Evolutionary conservation across 1,284 basidiomycete genomes (phyloP), one percentile per base, ranked within the genome.

Genomic region (Cystobasidium slooffiae): DNA sequence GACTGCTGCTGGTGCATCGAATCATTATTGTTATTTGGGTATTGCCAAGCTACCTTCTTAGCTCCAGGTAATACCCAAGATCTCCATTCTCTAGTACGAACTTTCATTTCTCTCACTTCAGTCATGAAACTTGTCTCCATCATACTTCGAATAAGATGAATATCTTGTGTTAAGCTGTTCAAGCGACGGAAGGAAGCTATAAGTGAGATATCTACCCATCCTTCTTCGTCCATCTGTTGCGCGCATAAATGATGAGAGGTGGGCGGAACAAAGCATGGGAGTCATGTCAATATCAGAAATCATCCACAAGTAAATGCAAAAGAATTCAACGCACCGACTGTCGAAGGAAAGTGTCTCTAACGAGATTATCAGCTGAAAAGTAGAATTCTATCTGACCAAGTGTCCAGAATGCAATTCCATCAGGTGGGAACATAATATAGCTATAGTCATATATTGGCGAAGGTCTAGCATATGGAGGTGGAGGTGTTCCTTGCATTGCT

Each of bases 121-220:
- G 92, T 88, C 22, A 90, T 80, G 14, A 84, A 84, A 16, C 91
- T 93, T 22, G 90, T 83, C 16, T 79, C 82, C 77, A 96, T 86
- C 12, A 91, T 89, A 55, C 93, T 91, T 68, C 85, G 84, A 46
- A 96, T 90, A 58, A 92, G 83, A 47, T 87, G 83, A 12, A 85
- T 78, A 77, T 94, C 90, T 58, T 83, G 81, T 6, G 92, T 92
- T 74, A 94, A 82, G 69, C 85, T 85, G 79, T 86, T 87, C 75
- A 96, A 87, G 53, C 94, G 89, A 79, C 92, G 93, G 86, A 96
- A 97, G 10, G 91, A 91, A 5, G 91, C 90, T 72, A 97, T 86
- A 72, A 93, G 84, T 10, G 86, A 78, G 55, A 95, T 90, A 22
- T 90, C 87, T 69, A 97, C 90, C 92, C 93, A 97, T 18, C 94